Evolutionary conservation across 352 stramenopile species (phyloP), one percentile per base, ranked within the genome.

Genomic region (Phytopythium litorale): DNA sequence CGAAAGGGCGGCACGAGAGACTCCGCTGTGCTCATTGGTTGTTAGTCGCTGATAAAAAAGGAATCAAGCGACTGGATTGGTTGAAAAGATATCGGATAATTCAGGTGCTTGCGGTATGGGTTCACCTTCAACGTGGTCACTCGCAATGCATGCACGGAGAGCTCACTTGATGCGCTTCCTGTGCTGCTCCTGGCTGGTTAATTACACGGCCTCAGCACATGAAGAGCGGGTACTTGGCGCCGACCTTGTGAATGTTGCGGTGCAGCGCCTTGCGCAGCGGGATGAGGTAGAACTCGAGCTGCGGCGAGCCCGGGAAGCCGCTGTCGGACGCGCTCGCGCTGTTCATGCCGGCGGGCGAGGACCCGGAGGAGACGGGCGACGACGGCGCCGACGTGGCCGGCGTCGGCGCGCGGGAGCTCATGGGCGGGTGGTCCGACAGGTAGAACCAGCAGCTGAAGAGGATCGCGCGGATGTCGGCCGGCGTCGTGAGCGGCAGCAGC

Each of bases 391-490:
- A 84, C 28, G 77, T 79, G 4, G 71, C 71, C 7, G 77, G 77
- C 21, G 77, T 84, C 0, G 71, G 66, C 0, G 65, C 76, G 21
- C 67, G 57, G 0, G 69, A 76, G 4, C 70, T 71, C 1, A 58
- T 68, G 8, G 86, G 86, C 9, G 86, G 84, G 32, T 92, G 79
- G 53, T 94, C 84, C 1, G 78, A 77, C 48, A 94, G 73, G 63
- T 87, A 94, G 60, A 89, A 91, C 86, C 86, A 94, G 62, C 83
- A 90, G 65, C 80, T 89, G 38, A 92, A 91, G 42, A 94, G 75
- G 58, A 94, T 90, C 1, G 68, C 70, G 25, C 86, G 84, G 40
- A 93, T 88, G 45, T 94, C 86, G 8, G 72, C 72, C 0, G 86
- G 78, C 15, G 78, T 83, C 1, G 84, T 88, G 37, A 90, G 50